Evolutionary conservation across 352 stramenopile genomes (phyloP).

Genomic region (Phytophthora quininea): DNA sequence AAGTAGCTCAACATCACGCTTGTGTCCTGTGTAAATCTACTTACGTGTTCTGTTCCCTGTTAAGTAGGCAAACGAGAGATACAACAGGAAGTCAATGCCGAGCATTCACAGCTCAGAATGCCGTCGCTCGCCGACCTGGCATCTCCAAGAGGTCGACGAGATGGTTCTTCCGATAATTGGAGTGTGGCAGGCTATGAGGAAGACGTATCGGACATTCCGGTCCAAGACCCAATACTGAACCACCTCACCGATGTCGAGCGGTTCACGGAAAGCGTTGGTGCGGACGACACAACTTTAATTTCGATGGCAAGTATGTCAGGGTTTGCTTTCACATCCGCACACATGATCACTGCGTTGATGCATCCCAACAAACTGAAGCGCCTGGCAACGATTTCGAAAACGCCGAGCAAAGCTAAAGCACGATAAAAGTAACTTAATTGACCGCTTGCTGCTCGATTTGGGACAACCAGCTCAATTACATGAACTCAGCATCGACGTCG

Average conservation of each 20-base stretch:
- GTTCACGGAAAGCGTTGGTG: slow-evolving; percentile 57
- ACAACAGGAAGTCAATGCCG: neutral
- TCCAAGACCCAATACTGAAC: slow-evolving; percentile 63
- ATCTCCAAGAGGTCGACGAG: slow-evolving; percentile 9
- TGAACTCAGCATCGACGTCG: slow-evolving; percentile 74
- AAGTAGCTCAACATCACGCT: neutral
- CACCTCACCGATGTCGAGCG: slow-evolving; percentile 59
- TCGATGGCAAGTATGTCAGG: slow-evolving; percentile 18
- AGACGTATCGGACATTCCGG: slow-evolving; percentile 16
- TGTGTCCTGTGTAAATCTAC: too few relatives aligned
- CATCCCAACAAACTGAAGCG: too few relatives aligned
- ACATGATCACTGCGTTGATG: too few relatives aligned
- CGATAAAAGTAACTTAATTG: neutral
- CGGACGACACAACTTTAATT: slow-evolving; percentile 20
- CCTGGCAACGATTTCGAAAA: too few relatives aligned
- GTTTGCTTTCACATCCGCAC: slow-evolving; percentile 9
- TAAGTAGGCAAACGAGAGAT: slow-evolving; percentile 8
- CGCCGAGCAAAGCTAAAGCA: too few relatives aligned
- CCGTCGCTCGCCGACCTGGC: slow-evolving; percentile 23
- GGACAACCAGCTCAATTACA: slow-evolving; percentile 38
- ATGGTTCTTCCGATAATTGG: slow-evolving; percentile 3
- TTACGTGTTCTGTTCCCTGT: neutral
- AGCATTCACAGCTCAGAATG: neutral
- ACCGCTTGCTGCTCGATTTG: neutral
- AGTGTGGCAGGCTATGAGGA: neutral